Evolutionary conservation across 2,329 filamentous ascomycete genomes (phyloP).

Genomic region (Metarhizium humberi): DNA sequence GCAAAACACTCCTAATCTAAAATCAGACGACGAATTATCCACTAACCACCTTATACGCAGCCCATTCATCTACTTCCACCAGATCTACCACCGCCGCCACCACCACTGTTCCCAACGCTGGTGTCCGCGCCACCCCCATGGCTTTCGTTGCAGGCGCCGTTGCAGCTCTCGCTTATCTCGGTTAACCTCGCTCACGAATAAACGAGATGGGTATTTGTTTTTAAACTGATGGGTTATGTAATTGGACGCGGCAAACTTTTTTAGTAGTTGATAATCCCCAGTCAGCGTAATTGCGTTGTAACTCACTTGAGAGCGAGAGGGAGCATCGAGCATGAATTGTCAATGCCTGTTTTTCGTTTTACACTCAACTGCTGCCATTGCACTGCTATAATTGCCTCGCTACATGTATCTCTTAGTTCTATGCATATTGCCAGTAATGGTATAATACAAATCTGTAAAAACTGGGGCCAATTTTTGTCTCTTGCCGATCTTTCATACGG

Average conservation of each 20-base stretch:
- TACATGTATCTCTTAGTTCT: neutral
- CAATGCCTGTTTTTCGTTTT: neutral
- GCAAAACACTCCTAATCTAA: neutral
- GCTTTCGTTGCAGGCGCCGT: slow-evolving; percentile 23
- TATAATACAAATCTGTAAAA: neutral
- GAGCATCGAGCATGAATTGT: neutral
- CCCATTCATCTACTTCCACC: slow-evolving; percentile 15
- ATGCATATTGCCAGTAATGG: neutral
- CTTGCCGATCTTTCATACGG: too few relatives aligned
- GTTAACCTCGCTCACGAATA: slow-evolving; percentile 11
- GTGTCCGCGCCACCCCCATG: slow-evolving; percentile 20
- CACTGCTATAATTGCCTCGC: neutral
- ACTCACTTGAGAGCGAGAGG: neutral
- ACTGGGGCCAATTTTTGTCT: neutral
- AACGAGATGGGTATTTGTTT: neutral
- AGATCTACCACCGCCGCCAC: slow-evolving; percentile 11
- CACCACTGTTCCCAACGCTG: slow-evolving; percentile 3
- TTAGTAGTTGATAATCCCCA: neutral
- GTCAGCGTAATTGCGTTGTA: neutral
- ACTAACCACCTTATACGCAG: neutral
- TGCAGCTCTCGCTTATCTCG: slow-evolving; percentile 24
- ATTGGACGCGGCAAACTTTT: neutral
- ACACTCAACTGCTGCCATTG: neutral
- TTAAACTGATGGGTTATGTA: neutral
- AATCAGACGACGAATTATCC: neutral